phyloP scores from a whole-genome alignment of 2,329 filamentous ascomycete genomes.

The Eutypa lata region DNA sequence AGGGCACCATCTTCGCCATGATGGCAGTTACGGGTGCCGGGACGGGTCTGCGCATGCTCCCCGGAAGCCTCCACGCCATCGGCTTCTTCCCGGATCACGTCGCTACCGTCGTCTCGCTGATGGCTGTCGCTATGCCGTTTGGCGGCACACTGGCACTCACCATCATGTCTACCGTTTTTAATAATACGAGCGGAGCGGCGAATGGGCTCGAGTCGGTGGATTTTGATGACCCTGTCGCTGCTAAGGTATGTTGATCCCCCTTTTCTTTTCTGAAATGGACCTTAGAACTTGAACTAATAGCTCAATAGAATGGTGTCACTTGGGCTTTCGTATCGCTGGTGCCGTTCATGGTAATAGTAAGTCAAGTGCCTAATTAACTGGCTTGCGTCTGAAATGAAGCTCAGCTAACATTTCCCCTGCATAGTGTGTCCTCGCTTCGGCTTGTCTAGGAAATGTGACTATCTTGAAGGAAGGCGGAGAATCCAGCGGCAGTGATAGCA shows the following conservation, averaged over 20 bases:
- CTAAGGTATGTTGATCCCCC: constrained; percentile 28
- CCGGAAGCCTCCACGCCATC: constrained; percentile 57
- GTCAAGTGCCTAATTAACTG: constrained; percentile 5
- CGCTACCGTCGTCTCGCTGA: constrained; percentile 56
- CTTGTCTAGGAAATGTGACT: constrained; percentile 16
- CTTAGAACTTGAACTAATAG: constrained; percentile 7
- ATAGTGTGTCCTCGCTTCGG: constrained; percentile 14
- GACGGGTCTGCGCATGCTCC: constrained; percentile 64
- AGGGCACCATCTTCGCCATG: constrained; percentile 58
- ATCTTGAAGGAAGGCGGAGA: constrained; percentile 6
- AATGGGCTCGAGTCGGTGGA: no score
- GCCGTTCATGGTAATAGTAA: constrained; percentile 50
- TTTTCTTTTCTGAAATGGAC: not conserved
- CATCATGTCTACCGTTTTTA: constrained; percentile 67
- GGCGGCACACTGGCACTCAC: constrained; percentile 64
- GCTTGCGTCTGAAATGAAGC: no score
- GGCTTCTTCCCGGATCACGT: constrained; percentile 58
- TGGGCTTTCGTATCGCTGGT: constrained; percentile 62
- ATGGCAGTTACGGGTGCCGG: constrained; percentile 63
- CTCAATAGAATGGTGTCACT: constrained; percentile 51
- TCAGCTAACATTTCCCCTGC: not conserved
- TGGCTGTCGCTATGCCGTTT: constrained; percentile 58
- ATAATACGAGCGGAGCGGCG: constrained; percentile 41
- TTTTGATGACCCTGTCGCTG: constrained; percentile 35
- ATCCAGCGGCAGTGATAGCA: not conserved